Evolutionary conservation across 2,329 filamentous ascomycete genomes (phyloP).

Genomic region (Cadophora malorum): DNA sequence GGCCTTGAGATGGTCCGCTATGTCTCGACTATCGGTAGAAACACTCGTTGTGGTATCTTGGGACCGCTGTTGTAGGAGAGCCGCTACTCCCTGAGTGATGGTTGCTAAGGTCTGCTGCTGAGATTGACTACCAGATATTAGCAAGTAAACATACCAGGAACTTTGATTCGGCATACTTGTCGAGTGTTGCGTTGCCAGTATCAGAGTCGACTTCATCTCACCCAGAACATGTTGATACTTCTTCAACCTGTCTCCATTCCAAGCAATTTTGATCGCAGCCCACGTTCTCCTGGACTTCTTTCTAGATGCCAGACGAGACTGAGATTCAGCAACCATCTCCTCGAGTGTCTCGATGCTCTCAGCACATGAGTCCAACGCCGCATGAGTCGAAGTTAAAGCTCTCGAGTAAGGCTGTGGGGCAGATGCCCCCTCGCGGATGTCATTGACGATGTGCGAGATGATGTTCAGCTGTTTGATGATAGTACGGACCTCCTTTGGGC

Average conservation of each 20-base stretch:
- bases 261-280: constrained; percentile 1
- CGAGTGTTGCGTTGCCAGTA: background rate
- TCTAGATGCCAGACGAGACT: background rate
- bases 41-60: background rate
- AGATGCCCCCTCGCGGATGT: background rate
- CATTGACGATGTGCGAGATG: background rate
- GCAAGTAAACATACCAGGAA: background rate
- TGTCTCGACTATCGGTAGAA: background rate
- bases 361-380: background rate
- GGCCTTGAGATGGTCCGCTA: background rate
- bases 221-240: background rate
- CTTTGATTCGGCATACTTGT: background rate
- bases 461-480: background rate
- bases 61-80: background rate
- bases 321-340: constrained; percentile 1
- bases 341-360: constrained; percentile 4
- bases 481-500: background rate
- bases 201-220: background rate
- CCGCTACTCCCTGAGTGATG: background rate
- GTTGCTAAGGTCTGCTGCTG: background rate
- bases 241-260: background rate
- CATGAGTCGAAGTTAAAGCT: background rate
- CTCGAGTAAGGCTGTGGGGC: background rate
- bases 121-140: background rate
- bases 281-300: background rate